Evolutionary conservation across 768 basidiomycete species (phyloP), one percentile per base, ranked within the genome.

Genomic region (Suillus americanus): DNA sequence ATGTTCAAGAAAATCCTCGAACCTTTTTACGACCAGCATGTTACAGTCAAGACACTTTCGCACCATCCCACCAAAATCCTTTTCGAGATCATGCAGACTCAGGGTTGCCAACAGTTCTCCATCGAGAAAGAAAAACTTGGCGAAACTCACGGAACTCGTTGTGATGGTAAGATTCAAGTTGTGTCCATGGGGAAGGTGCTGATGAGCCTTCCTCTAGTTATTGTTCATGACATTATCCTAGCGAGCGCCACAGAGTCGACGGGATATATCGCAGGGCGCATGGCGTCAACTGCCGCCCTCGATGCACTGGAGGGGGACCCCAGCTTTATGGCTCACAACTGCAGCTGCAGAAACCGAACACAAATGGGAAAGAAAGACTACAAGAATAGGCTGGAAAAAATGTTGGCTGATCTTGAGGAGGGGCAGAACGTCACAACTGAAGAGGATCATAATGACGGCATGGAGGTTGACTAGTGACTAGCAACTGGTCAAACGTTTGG

Each of bases 21-120:
- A 74, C 92, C 92, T 6, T 95, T 95, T 74, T 92, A 88, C 70
- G 87, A 93, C 74, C 82, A 82, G 67, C 86, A 93, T 67, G 84
- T 94, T 74, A 86, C 86, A 33, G 78, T 92, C 63, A 85, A 86
- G 69, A 91, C 88, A 38, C 79, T 93, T 23, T 85, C 90, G 4
- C 85, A 87, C 68, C 91, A 94, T 74, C 93, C 92, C 2, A 91
- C 89, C 30, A 89, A 89, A 71, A 79, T 86, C 61, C 80, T 94
- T 14, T 87, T 88, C 61, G 91, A 94, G 70, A 73, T 91, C 33
- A 78, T 93, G 61, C 89, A 93, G 70, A 83, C 85, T 35, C 83
- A 88, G 68, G 88, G 89, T 50, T 92, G 92, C 69, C 87, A 86
- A 60, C 77, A 82, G 63, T 89, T 92, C 64, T 79, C 84, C 64